These are phyloP conservation scores for Leccinum boreale DNA, from an alignment of 768 basidiomycete species.

Conservation along the genomic window DNA sequence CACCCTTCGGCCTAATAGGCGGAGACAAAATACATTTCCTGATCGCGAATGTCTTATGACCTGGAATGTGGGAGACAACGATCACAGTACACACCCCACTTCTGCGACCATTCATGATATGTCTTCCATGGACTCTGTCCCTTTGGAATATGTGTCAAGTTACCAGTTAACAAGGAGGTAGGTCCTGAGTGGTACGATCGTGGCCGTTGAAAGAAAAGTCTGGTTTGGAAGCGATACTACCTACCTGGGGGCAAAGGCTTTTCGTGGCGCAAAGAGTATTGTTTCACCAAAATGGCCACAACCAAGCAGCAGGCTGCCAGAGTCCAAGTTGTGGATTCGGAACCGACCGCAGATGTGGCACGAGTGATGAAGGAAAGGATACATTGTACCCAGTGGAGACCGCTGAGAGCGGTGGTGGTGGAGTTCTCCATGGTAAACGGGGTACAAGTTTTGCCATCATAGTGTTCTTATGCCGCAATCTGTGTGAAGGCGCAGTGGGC, in stretches of 20 bases:
- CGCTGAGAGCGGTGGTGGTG: not conserved
- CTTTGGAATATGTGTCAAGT: not conserved
- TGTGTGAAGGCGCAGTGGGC: not conserved
- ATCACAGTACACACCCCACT: slow-evolving; percentile 20
- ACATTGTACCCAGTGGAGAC: not conserved
- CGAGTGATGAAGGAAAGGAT: not conserved
- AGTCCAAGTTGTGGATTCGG: not conserved
- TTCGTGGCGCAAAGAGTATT: not conserved
- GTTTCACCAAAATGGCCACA: not conserved
- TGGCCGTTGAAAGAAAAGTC: not conserved
- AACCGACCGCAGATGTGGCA: not conserved
- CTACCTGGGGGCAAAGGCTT: slow-evolving; percentile 1
- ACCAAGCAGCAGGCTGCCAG: not conserved
- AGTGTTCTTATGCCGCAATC: too few species aligned
- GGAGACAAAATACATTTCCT: slow-evolving; percentile 41
- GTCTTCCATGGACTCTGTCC: slow-evolving; percentile 4
- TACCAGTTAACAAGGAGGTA: not conserved
- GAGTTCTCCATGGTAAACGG: not conserved
- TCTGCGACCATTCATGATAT: slow-evolving; percentile 3
- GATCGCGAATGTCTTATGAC: not conserved
- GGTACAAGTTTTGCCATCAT: not conserved
- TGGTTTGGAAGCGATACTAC: not conserved
- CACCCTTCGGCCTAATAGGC: slow-evolving; percentile 40
- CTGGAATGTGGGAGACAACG: not conserved
- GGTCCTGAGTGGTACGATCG: not conserved